phyloP scores from a whole-genome alignment of 2,329 filamentous ascomycete species.

The Furcasterigmium sp. region DNA sequence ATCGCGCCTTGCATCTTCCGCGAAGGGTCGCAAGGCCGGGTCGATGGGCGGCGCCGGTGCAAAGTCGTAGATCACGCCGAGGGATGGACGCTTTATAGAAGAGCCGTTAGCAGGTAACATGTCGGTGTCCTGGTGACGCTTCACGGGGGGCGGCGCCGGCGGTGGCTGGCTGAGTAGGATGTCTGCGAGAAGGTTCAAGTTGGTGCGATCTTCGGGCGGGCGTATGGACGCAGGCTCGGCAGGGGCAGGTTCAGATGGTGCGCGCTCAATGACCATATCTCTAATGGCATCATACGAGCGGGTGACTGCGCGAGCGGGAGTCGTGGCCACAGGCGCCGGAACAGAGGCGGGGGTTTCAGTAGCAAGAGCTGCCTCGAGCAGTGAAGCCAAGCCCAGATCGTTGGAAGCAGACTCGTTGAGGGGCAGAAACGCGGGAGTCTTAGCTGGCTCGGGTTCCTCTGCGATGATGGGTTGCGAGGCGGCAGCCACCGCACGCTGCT shows the following conservation, averaged over 20 bases:
- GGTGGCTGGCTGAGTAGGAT: not conserved
- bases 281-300: slow-evolving; percentile 24
- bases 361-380: not conserved
- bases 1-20: no score
- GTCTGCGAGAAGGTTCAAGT: slow-evolving; percentile 7
- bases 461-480: slow-evolving; percentile 11
- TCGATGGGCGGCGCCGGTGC: not conserved
- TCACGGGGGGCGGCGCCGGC: not conserved
- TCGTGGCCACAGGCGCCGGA: not conserved
- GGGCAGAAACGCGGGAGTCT: slow-evolving; percentile 4
- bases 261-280: slow-evolving; percentile 11
- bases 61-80: not conserved
- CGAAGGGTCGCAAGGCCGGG: not conserved
- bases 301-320: slow-evolving; percentile 4
- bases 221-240: slow-evolving; percentile 7
- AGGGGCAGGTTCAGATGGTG: slow-evolving; percentile 14
- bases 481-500: slow-evolving; percentile 13
- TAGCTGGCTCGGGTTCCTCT: no score
- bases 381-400: not conserved
- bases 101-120: not conserved
- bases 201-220: slow-evolving; percentile 3
- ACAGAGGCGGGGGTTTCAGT: not conserved
- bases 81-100: not conserved
- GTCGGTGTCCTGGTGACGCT: not conserved
- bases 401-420: slow-evolving; percentile 1